phyloP scores from a whole-genome alignment of 441 rosid species.

The Mallotus repandus region DNA sequence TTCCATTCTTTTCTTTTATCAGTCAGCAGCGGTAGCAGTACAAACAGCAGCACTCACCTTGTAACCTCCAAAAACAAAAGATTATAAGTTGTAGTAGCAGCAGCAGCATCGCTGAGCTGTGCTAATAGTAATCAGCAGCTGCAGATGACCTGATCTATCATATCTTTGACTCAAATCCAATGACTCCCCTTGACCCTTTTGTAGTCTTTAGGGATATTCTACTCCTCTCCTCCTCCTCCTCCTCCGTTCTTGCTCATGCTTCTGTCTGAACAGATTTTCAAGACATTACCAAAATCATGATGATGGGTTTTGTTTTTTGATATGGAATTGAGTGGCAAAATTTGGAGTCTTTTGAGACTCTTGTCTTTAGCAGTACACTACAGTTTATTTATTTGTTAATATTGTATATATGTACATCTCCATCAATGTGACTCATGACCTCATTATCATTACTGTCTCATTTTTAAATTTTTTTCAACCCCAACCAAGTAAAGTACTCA shows the following conservation, averaged over 20 bases:
- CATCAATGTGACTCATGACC: background rate
- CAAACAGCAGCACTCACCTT: no score
- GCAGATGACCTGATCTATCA: no score
- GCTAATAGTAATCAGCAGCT: background rate
- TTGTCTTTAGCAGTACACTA: slow-evolving; percentile 23
- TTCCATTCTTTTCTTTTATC: slow-evolving; percentile 1
- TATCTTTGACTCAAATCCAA: background rate
- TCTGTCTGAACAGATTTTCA: background rate
- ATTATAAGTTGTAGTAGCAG: no score
- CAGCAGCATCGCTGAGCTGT: background rate
- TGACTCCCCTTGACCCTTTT: no score
- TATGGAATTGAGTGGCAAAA: slow-evolving; percentile 30
- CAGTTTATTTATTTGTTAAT: background rate
- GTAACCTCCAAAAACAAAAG: no score
- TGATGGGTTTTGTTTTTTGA: slow-evolving; percentile 3
- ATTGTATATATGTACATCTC: background rate
- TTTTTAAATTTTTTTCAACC: background rate
- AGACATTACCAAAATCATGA: slow-evolving; percentile 23
- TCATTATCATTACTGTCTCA: background rate
- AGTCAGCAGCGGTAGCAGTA: background rate
- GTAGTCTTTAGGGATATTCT: background rate
- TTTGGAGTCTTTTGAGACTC: slow-evolving; percentile 46
- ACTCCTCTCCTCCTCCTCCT: background rate
- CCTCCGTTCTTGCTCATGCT: background rate
- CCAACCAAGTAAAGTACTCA: slow-evolving; percentile 7